Conservation (phyloP, 441 rosid species). For the Brassica balearica region DNA sequence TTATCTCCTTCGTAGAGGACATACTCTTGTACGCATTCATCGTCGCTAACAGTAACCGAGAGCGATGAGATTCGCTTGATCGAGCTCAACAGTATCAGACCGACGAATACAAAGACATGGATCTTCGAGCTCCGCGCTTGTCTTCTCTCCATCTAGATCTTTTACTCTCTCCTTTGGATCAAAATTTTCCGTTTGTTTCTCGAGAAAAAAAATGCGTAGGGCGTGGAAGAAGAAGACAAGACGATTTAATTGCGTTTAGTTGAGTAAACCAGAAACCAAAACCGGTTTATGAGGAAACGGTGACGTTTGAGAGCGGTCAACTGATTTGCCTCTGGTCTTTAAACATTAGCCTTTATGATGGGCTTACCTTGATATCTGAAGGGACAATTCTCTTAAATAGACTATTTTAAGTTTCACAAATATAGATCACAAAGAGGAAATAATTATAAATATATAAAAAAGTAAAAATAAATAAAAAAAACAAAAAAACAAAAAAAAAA, state of each 20-base stretch:
- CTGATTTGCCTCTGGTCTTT: neutral
- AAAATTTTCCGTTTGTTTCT: neutral
- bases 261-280: conserved; percentile 31
- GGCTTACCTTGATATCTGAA: no score
- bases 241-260: conserved; percentile 14
- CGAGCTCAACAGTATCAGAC: conserved; percentile 52
- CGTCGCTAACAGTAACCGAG: conserved; percentile 89
- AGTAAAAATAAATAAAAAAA: no score
- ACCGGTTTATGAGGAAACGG: conserved; percentile 26
- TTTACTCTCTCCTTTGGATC: neutral
- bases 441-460: no score
- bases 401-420: no score
- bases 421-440: no score
- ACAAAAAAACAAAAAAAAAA: no score
- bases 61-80: conserved; percentile 63
- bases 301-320: conserved; percentile 12
- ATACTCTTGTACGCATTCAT: conserved; percentile 93
- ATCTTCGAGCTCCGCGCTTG: conserved; percentile 35
- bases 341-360: no score
- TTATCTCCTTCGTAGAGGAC: conserved; percentile 92
- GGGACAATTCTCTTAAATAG: no score
- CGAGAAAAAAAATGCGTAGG: no score
- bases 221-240: no score
- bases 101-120: conserved; percentile 35
- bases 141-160: conserved; percentile 53